These are phyloP conservation scores for Apiospora pterosperma DNA, from an alignment of 2,329 filamentous ascomycete species.

Conservation along the genomic window DNA sequence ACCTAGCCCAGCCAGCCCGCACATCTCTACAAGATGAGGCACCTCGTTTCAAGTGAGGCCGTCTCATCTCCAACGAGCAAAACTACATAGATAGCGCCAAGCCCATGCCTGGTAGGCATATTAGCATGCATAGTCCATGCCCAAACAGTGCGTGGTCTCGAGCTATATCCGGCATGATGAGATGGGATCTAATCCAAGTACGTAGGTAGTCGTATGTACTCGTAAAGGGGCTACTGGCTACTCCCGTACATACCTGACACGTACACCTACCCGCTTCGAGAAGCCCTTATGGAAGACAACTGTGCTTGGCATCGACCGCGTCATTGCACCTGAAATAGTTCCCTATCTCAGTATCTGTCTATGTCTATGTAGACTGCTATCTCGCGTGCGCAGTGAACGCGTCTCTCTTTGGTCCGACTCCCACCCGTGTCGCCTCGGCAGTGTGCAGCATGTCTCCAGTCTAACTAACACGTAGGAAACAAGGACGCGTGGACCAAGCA, in stretches of 20 bases:
- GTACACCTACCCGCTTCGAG: neutral
- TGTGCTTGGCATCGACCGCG: neutral
- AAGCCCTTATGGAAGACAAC: neutral
- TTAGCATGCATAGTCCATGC: neutral
- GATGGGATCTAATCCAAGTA: too few species aligned
- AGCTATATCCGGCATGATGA: neutral
- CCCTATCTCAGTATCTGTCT: neutral
- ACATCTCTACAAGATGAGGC: neutral
- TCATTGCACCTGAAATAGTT: neutral
- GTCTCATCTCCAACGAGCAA: neutral
- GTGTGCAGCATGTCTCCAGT: neutral
- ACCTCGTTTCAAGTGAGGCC: neutral
- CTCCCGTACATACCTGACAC: too few species aligned
- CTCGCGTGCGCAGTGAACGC: neutral
- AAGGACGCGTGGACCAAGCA: neutral
- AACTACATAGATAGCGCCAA: neutral
- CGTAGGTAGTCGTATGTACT: too few species aligned
- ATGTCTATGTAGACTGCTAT: neutral
- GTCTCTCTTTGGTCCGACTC: neutral
- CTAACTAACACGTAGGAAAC: neutral
- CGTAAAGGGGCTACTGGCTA: too few species aligned
- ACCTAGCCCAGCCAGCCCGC: neutral
- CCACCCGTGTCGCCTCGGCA: neutral
- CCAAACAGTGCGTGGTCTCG: neutral
- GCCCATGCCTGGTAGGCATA: neutral